These are phyloP conservation scores for Lachnellula subtilissima DNA, from an alignment of 2,329 filamentous ascomycete genomes.

Conservation along the genomic window DNA sequence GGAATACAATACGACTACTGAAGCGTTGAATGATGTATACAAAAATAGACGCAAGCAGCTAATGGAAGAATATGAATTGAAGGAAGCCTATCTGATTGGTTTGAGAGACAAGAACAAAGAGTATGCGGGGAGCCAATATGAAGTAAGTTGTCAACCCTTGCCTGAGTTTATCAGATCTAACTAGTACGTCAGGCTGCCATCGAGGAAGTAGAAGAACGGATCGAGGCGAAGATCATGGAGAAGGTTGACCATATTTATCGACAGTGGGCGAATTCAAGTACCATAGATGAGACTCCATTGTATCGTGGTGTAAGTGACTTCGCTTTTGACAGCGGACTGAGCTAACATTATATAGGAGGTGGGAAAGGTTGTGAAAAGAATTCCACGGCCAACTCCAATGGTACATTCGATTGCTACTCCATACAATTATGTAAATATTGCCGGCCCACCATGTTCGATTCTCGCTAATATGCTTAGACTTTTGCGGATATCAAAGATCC, in stretches of 20 bases:
- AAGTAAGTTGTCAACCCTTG: constrained; percentile 16
- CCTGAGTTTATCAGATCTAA: constrained; percentile 5
- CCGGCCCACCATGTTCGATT: background rate
- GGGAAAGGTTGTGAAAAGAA: constrained; percentile 10
- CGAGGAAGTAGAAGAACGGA: constrained; percentile 17
- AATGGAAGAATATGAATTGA: constrained; percentile 6
- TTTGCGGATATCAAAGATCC: constrained; percentile 7
- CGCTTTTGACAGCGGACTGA: background rate
- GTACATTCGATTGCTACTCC: constrained; percentile 13
- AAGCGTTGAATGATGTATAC: constrained; percentile 17
- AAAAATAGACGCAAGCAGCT: constrained; percentile 12
- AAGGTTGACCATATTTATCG: constrained; percentile 17
- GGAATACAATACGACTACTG: constrained; percentile 23
- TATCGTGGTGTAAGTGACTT: constrained; percentile 22
- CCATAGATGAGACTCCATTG: constrained; percentile 21
- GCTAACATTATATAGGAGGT: constrained; percentile 19
- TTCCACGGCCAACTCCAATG: constrained; percentile 7
- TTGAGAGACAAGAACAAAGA: constrained; percentile 11
- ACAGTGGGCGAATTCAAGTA: constrained; percentile 4
- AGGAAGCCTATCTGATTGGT: constrained; percentile 11
- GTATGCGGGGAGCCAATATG: constrained; percentile 14
- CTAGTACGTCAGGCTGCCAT: constrained; percentile 10
- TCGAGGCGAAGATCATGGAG: constrained; percentile 17
- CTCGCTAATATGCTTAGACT: background rate
- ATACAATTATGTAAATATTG: constrained; percentile 9